Evolutionary conservation across 2,329 filamentous ascomycete species (phyloP), one percentile per base, ranked within the genome.

Genomic region (Purpureocillium lavendulum): DNA sequence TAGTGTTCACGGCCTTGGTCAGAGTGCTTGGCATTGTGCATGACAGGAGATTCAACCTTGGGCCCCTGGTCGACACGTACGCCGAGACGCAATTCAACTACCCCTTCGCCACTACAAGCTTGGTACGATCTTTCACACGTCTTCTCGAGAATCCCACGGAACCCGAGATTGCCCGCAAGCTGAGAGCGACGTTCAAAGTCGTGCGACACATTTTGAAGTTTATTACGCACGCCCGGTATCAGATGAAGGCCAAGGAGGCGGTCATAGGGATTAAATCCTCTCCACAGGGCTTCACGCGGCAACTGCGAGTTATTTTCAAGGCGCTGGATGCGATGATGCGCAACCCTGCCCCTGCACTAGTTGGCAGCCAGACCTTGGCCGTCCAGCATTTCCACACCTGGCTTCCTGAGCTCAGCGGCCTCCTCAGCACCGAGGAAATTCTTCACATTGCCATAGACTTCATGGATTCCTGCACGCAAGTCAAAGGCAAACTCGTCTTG

Each of bases 371-470:
- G 63, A 97, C 92, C 0, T 69, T 98, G 36, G 81, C 94, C 3
- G 88, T 97, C 11, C 92, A 98, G 60, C 87, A 97, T 58, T 94
- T 97, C 58, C 90, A 97, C 56, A 85, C 86, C 0, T 98, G 92
- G 92, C 69, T 98, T n/a, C 90, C 92, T 0, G 90, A 97, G 56
- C 76, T 98, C 9, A 72, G 78, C 1, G 79, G 82, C 2, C 71
- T 92, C 30, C 72, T 97, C 55, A 77, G 75, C 4, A 80, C 82
- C 0, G 83, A 88, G 51, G 90, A 97, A 57, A 90, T 96, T 34
- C 68, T 96, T 38, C 84, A 94, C 52, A 84, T 96, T 46, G 87
- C 89, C 31, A 86, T 94, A 45, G 87, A 90, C 61, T 94, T 97
- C 55, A 83, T 97, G 68, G 88, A 96, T 55, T 87, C 92, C 1